These are phyloP conservation scores for Cyclotella cryptica DNA, from an alignment of 108 stramenopile genomes.

Conservation along the genomic window DNA sequence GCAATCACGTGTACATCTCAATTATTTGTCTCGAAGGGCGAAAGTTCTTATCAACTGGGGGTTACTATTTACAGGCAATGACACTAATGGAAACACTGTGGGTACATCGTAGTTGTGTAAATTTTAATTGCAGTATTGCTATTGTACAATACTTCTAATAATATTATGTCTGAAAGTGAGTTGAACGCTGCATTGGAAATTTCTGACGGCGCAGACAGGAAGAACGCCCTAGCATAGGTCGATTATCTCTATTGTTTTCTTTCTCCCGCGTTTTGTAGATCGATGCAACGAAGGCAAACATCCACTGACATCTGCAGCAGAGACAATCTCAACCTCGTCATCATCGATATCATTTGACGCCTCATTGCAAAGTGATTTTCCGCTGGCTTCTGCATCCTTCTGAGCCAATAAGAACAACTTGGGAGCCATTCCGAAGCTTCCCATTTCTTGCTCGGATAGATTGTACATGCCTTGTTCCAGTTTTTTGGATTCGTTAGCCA, in stretches of 20 bases:
- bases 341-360: conserved; percentile 24
- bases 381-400: conserved; percentile 35
- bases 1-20: no score
- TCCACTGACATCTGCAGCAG: neutral
- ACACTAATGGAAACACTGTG: no score
- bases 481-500: conserved; percentile 29
- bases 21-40: no score
- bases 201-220: no score
- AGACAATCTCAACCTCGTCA: conserved; percentile 33
- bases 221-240: conserved; percentile 19
- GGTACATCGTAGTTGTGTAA: conserved; percentile 3
- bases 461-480: conserved; percentile 50
- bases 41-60: no score
- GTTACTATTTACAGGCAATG: no score
- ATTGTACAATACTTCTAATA: no score
- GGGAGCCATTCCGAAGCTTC: conserved; percentile 48
- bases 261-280: neutral
- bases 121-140: no score
- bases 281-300: neutral
- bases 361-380: conserved; percentile 26
- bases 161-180: no score
- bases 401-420: conserved; percentile 49
- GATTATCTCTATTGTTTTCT: conserved; percentile 17
- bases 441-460: conserved; percentile 51
- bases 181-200: no score